Evolutionary conservation across 2,329 filamentous ascomycete genomes (phyloP).

Genomic region (Aspergillus brasiliensis): DNA sequence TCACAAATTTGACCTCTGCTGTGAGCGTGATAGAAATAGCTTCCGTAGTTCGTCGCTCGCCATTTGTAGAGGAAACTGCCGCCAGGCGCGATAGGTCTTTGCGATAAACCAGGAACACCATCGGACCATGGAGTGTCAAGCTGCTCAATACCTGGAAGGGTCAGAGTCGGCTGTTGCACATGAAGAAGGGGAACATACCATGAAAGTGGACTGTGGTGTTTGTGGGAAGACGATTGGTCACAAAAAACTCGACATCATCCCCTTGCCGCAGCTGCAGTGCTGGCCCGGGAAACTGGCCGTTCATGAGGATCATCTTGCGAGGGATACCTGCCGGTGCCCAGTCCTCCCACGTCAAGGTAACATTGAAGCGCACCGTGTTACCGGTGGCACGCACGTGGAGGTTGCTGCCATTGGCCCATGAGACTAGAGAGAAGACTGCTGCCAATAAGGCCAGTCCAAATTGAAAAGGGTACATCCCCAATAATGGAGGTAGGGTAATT

Average conservation of each 20-base stretch:
- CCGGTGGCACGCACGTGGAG: conserved; percentile 9
- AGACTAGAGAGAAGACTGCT: conserved; percentile 13
- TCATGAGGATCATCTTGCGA: conserved; percentile 30
- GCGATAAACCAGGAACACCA: conserved; percentile 58
- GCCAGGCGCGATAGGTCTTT: conserved; percentile 54
- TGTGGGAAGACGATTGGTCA: conserved; percentile 29
- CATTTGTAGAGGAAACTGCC: conserved; percentile 55
- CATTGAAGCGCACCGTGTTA: conserved; percentile 27
- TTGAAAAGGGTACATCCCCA: conserved; percentile 11
- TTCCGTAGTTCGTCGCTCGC: conserved; percentile 57
- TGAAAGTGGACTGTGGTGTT: conserved; percentile 34
- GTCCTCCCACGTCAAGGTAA: conserved; percentile 36
- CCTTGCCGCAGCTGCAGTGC: conserved; percentile 28
- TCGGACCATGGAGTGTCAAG: conserved; percentile 58
- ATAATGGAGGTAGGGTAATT: neutral
- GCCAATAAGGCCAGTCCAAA: conserved; percentile 9
- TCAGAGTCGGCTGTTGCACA: neutral
- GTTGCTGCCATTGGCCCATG: conserved; percentile 8
- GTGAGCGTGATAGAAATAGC: conserved; percentile 64
- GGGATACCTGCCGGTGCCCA: conserved; percentile 30
- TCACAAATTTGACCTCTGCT: conserved; percentile 58
- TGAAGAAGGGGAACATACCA: conserved; percentile 21
- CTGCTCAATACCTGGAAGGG: conserved; percentile 47
- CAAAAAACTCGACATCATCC: conserved; percentile 31
- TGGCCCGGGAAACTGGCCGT: conserved; percentile 33